These are phyloP conservation scores for Leishmania major DNA, from an alignment of 208 protist species.

Conservation along the genomic window DNA sequence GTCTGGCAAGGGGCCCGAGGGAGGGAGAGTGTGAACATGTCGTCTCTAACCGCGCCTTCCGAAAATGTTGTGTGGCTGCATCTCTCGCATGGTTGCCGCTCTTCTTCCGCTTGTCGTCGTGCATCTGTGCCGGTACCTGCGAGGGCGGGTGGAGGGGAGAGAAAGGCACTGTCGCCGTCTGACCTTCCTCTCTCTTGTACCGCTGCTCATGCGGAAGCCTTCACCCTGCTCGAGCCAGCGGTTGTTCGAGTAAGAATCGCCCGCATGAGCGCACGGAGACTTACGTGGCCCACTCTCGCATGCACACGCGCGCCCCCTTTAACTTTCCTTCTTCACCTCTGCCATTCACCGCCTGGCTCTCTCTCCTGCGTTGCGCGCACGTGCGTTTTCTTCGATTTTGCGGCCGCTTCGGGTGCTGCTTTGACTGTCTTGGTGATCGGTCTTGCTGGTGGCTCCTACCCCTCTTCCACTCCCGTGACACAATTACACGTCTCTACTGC, in stretches of 20 bases:
- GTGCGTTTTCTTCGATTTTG: not conserved
- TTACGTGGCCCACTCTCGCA: not conserved
- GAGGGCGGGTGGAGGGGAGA: not conserved
- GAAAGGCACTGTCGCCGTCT: not conserved
- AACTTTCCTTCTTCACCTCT: not conserved
- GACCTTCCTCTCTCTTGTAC: not conserved
- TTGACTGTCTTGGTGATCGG: not conserved
- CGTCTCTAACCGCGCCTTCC: not conserved
- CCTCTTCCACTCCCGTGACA: not conserved
- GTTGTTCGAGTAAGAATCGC: not conserved
- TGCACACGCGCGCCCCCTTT: not conserved
- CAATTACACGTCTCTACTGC: slow-evolving; percentile 1
- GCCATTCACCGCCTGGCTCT: not conserved
- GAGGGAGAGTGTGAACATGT: not conserved
- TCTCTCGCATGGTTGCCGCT: not conserved
- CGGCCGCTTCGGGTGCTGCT: not conserved
- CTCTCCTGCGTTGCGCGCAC: not conserved
- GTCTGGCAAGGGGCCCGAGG: not conserved
- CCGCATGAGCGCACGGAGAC: not conserved
- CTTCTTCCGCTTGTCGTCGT: not conserved
- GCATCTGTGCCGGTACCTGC: not conserved
- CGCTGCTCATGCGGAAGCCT: not conserved
- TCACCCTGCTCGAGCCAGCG: not conserved
- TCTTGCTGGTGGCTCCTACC: not conserved
- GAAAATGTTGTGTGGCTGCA: not conserved